A percentile compares a stretch with the other conserved stretches of the same genome.
These are phyloP conservation scores for Elsinoe ampelina DNA, from an alignment of 2,329 filamentous ascomycete species.

Conservation along the genomic window DNA sequence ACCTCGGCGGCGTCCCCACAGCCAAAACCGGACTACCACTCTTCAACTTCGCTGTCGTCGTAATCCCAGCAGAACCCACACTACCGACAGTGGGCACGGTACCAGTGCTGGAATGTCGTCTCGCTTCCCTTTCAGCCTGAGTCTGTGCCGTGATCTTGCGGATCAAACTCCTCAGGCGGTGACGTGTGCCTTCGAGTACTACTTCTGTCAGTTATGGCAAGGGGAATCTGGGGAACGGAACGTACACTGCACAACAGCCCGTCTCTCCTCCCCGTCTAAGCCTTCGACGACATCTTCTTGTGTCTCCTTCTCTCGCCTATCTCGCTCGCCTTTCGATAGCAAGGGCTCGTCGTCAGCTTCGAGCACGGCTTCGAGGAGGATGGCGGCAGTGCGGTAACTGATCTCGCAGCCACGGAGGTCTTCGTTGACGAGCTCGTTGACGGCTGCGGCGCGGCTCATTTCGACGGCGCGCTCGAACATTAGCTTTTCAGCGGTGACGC, in stretches of 20 bases:
- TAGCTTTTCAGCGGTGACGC: constrained; percentile 87
- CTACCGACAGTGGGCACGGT: too few relatives aligned
- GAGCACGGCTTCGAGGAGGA: constrained; percentile 88
- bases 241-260: constrained; percentile 64
- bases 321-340: constrained; percentile 36
- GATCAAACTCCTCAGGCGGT: constrained; percentile 12
- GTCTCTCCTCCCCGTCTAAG: constrained; percentile 60
- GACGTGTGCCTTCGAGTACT: constrained; percentile 16
- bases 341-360: constrained; percentile 62
- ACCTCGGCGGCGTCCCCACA: constrained; percentile 2
- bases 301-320: constrained; percentile 33
- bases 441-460: constrained; percentile 89
- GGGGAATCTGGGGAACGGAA: constrained; percentile 15
- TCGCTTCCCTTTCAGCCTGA: constrained; percentile 8
- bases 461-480: constrained; percentile 97
- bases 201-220: constrained; percentile 1
- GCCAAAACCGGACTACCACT: constrained; percentile 4
- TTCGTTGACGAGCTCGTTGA: constrained; percentile 80
- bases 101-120: not conserved
- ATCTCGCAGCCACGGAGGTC: constrained; percentile 82
- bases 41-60: constrained; percentile 3
- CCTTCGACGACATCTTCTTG: constrained; percentile 43
- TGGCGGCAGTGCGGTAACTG: constrained; percentile 84
- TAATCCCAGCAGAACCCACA: not conserved
- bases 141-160: constrained; percentile 14